These are phyloP conservation scores for Madurella fahalii DNA, from an alignment of 2,329 filamentous ascomycete species.

Conservation along the genomic window DNA sequence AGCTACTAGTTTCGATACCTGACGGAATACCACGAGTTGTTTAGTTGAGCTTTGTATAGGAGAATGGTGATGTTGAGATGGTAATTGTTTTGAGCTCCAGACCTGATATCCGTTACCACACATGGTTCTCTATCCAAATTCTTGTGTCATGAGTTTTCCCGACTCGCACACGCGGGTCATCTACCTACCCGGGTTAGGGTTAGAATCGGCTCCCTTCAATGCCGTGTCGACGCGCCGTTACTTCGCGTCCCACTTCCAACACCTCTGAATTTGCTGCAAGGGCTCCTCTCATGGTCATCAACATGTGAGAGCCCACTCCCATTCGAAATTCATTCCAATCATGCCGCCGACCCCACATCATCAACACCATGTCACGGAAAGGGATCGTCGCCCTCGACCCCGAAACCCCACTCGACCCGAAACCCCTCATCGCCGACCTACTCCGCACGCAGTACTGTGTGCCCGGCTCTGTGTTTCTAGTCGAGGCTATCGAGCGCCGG, in stretches of 20 bases:
- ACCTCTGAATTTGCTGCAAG: neutral
- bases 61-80: neutral
- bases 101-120: neutral
- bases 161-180: neutral
- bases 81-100: neutral
- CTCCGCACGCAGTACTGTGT: slow-evolving; percentile 46
- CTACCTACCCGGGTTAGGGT: neutral
- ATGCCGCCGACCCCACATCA: too few species aligned
- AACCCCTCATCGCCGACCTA: slow-evolving; percentile 46
- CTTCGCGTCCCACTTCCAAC: neutral
- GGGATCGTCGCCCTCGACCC: slow-evolving; percentile 26
- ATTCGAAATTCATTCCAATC: neutral
- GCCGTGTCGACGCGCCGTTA: too few species aligned
- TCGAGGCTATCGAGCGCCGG: slow-evolving; percentile 30
- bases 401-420: slow-evolving; percentile 27
- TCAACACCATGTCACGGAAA: neutral
- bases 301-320: too few species aligned
- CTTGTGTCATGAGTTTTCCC: neutral
- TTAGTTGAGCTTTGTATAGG: neutral
- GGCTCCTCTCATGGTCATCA: too few species aligned
- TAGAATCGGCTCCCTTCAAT: neutral
- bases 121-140: neutral
- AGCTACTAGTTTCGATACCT: slow-evolving; percentile 41
- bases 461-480: slow-evolving; percentile 46
- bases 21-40: slow-evolving; percentile 32